Conservation (phyloP, 2,329 filamentous ascomycete species). For the Phialocephala subalpina region DNA sequence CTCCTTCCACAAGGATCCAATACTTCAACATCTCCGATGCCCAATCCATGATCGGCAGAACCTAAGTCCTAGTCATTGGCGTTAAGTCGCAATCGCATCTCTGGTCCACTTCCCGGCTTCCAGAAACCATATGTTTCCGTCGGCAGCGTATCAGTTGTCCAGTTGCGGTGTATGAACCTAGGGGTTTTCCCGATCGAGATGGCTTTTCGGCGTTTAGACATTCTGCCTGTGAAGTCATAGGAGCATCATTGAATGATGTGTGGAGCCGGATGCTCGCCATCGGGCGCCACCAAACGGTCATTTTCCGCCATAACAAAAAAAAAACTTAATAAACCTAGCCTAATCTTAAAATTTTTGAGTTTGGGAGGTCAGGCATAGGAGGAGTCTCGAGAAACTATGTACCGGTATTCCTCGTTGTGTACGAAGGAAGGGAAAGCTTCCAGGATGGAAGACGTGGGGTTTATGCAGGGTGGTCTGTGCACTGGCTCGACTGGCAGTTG, state of each 20-base stretch:
- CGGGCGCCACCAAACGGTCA: too few relatives aligned
- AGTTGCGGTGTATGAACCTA: background rate
- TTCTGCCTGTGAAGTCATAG: constrained; percentile 6
- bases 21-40: background rate
- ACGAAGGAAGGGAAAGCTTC: too few relatives aligned
- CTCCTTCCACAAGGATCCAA: constrained; percentile 6
- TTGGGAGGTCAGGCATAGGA: too few relatives aligned
- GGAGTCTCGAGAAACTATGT: too few relatives aligned
- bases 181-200: background rate
- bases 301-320: too few relatives aligned
- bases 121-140: background rate
- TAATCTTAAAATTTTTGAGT: too few relatives aligned
- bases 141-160: background rate
- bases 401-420: too few relatives aligned
- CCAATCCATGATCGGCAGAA: background rate
- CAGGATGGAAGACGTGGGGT: background rate
- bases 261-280: background rate
- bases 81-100: background rate
- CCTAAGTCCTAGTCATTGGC: background rate
- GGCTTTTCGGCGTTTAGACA: background rate
- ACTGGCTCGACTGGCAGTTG: too few relatives aligned
- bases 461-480: background rate
- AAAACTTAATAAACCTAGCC: too few relatives aligned
- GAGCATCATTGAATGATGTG: background rate
- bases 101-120: background rate